phyloP scores from a whole-genome alignment of 2,329 filamentous ascomycete species.

The Ceratocystis colombiana region DNA sequence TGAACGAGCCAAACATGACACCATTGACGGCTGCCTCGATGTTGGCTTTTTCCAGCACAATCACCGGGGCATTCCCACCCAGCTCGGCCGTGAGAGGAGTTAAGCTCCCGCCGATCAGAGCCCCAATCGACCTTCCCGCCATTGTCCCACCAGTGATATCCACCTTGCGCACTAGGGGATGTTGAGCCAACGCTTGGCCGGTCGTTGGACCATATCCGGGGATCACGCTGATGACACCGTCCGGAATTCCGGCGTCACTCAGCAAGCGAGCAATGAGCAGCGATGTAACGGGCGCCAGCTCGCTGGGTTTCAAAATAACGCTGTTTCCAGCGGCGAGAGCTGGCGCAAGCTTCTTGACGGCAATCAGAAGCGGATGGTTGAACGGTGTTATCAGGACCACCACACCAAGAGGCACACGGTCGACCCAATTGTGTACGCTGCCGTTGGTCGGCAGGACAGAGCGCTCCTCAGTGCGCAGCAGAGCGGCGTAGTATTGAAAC shows the following conservation, averaged over 20 bases:
- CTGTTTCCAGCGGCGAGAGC: constrained; percentile 42
- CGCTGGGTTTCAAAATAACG: constrained; percentile 45
- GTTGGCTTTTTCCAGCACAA: constrained; percentile 58
- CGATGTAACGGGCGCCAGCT: constrained; percentile 42
- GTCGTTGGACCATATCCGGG: constrained; percentile 61
- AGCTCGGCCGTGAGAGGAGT: constrained; percentile 58
- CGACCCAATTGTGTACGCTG: constrained; percentile 39
- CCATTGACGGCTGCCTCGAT: constrained; percentile 52
- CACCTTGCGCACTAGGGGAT: constrained; percentile 60
- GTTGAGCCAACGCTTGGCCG: constrained; percentile 55
- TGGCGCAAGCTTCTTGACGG: constrained; percentile 40
- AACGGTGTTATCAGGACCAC: constrained; percentile 48
- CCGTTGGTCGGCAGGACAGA: constrained; percentile 40
- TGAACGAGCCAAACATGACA: constrained; percentile 38
- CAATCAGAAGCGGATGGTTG: constrained; percentile 42
- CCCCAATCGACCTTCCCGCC: constrained; percentile 62
- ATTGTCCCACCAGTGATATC: constrained; percentile 66
- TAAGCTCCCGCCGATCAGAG: constrained; percentile 50
- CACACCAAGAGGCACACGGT: constrained; percentile 42
- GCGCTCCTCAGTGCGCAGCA: constrained; percentile 36
- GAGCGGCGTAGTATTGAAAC: constrained; percentile 38
- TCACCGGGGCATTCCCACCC: constrained; percentile 54
- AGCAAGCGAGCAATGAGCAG: constrained; percentile 43
- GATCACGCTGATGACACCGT: constrained; percentile 63
- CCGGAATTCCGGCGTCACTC: constrained; percentile 61